These are phyloP conservation scores for Ceratocystis lukuohia DNA, from an alignment of 2,329 filamentous ascomycete genomes.

Conservation along the genomic window DNA sequence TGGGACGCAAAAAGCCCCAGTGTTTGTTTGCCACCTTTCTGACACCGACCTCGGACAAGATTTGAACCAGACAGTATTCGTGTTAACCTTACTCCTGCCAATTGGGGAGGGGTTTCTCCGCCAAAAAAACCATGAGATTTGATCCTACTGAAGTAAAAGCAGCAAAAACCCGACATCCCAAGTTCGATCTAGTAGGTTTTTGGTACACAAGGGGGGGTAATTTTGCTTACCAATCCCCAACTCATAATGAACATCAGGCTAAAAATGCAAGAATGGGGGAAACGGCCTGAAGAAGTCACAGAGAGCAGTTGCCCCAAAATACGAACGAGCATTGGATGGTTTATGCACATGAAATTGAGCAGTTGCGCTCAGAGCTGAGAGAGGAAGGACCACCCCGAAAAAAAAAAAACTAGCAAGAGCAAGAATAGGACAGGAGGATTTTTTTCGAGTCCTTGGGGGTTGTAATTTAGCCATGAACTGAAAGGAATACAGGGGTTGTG, in stretches of 20 bases:
- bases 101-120: too few relatives aligned
- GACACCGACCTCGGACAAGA: too few relatives aligned
- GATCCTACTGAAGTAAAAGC: too few relatives aligned
- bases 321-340: neutral
- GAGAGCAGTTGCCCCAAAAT: neutral
- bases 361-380: constrained; percentile 1
- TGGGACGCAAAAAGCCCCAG: too few relatives aligned
- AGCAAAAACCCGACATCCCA: too few relatives aligned
- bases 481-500: neutral
- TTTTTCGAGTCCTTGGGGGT: neutral
- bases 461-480: neutral
- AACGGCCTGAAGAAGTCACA: too few relatives aligned
- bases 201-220: too few relatives aligned
- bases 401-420: neutral
- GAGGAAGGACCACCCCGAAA: neutral
- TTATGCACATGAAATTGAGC: neutral
- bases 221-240: neutral
- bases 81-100: too few relatives aligned
- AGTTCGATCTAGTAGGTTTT: too few relatives aligned
- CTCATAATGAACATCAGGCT: neutral
- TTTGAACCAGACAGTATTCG: too few relatives aligned
- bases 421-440: neutral
- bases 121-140: too few relatives aligned
- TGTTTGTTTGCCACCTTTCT: too few relatives aligned
- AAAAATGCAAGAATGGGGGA: neutral